These are phyloP conservation scores for Dalechampia spathulata DNA, from an alignment of 441 rosid species.

Conservation along the genomic window DNA sequence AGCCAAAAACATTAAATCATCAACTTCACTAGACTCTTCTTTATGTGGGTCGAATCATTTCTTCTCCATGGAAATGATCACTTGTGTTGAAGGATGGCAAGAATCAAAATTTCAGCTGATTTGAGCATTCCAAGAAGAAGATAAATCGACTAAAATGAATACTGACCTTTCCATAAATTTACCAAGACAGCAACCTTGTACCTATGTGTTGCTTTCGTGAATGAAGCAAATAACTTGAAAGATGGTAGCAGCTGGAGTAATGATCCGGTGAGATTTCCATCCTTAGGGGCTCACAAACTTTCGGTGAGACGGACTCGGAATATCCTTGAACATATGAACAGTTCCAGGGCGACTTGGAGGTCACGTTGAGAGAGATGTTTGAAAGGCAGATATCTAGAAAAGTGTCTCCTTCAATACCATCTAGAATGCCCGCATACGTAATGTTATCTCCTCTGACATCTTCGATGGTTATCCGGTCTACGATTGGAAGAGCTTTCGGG, in stretches of 20 bases:
- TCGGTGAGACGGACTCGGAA: conserved; percentile 42
- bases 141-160: conserved; percentile 22
- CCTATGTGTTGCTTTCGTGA: conserved; percentile 35
- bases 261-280: conserved; percentile 59
- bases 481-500: conserved; percentile 59
- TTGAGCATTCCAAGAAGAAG: conserved; percentile 22
- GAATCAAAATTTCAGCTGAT: conserved; percentile 34
- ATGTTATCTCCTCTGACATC: conserved; percentile 58
- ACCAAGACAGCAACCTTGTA: conserved; percentile 61
- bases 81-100: conserved; percentile 32
- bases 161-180: conserved; percentile 26
- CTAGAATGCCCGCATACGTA: conserved; percentile 61
- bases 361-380: conserved; percentile 61
- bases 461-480: conserved; percentile 56
- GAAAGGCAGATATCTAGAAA: conserved; percentile 64
- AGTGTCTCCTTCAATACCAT: conserved; percentile 56
- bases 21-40: conserved; percentile 27
- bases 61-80: conserved; percentile 27
- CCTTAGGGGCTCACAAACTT: conserved; percentile 54
- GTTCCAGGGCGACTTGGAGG: conserved; percentile 48
- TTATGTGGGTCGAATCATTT: conserved; percentile 22
- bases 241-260: conserved; percentile 54
- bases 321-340: conserved; percentile 75
- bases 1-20: no score
- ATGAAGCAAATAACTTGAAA: conserved; percentile 33